Evolutionary conservation across 495 filamentous ascomycete species (phyloP).

Genomic region (Hypoxylon fragiforme): DNA sequence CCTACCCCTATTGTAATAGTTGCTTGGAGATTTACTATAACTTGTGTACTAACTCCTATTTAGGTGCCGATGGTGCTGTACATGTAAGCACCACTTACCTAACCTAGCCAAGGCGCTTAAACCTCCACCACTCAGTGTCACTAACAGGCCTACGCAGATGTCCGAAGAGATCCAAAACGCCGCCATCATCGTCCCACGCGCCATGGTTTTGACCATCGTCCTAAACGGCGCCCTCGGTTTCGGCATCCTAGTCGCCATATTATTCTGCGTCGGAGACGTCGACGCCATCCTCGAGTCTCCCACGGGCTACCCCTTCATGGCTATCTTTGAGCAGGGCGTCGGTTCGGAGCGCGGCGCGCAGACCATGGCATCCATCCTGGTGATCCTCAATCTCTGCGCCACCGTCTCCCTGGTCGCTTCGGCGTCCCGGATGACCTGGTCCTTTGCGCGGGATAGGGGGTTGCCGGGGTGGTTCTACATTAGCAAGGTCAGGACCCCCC

Average conservation of each 20-base stretch:
- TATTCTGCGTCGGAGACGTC: slow-evolving; percentile 58
- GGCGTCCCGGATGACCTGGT: slow-evolving; percentile 57
- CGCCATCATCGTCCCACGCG: slow-evolving; percentile 57
- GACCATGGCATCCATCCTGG: slow-evolving; percentile 40
- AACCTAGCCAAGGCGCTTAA: background rate
- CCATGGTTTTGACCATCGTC: slow-evolving; percentile 53
- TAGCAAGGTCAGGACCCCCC: slow-evolving; percentile 34
- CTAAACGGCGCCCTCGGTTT: slow-evolving; percentile 57
- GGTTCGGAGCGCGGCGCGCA: slow-evolving; percentile 40
- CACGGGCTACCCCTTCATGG: slow-evolving; percentile 54
- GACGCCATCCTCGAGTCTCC: slow-evolving; percentile 41
- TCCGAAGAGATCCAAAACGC: slow-evolving; percentile 62
- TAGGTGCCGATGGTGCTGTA: slow-evolving; percentile 58
- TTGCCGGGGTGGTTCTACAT: slow-evolving; percentile 57
- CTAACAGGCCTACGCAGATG: slow-evolving; percentile 38
- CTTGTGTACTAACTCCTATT: background rate
- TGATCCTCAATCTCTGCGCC: slow-evolving; percentile 39
- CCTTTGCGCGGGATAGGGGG: slow-evolving; percentile 57
- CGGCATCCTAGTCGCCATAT: slow-evolving; percentile 55
- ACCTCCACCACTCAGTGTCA: too few relatives aligned
- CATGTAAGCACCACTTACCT: slow-evolving; percentile 37
- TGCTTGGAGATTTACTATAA: too few relatives aligned
- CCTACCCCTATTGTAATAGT: background rate
- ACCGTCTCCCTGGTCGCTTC: slow-evolving; percentile 47
- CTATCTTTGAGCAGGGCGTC: slow-evolving; percentile 43